Evolutionary conservation across 2,329 filamentous ascomycete genomes (phyloP).

Genomic region (Mariannaea elegans): DNA sequence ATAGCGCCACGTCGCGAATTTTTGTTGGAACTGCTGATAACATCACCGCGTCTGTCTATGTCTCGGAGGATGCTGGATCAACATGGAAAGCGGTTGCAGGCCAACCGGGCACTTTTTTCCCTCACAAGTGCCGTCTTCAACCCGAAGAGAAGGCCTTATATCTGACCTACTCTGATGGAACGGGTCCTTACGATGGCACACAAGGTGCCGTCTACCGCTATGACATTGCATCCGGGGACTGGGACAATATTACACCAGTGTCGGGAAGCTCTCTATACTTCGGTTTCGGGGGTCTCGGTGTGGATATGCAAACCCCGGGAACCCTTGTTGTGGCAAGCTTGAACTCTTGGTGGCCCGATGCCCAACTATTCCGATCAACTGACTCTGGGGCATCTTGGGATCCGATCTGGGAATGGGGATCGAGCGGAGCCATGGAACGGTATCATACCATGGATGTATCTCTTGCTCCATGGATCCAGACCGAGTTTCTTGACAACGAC

Average conservation of each 20-base stretch:
- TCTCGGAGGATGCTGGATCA: slow-evolving; percentile 61
- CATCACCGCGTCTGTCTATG: slow-evolving; percentile 60
- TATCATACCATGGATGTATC: slow-evolving; percentile 57
- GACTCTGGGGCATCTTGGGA: slow-evolving; percentile 65
- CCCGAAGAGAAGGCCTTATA: slow-evolving; percentile 63
- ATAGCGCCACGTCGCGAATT: slow-evolving; percentile 62
- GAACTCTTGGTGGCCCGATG: slow-evolving; percentile 69
- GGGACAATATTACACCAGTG: slow-evolving; percentile 65
- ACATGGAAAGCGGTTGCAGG: slow-evolving; percentile 61
- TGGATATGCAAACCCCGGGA: slow-evolving; percentile 63
- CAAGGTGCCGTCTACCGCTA: slow-evolving; percentile 64
- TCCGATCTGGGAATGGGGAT: slow-evolving; percentile 62
- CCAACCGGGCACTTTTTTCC: slow-evolving; percentile 61
- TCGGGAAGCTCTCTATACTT: slow-evolving; percentile 51
- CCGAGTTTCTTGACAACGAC: slow-evolving; percentile 56
- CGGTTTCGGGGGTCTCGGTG: slow-evolving; percentile 64
- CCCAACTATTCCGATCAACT: slow-evolving; percentile 62
- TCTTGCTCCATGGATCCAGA: slow-evolving; percentile 63
- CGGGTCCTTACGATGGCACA: slow-evolving; percentile 66
- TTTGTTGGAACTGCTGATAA: slow-evolving; percentile 66
- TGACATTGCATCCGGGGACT: slow-evolving; percentile 56
- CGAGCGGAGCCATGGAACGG: slow-evolving; percentile 54
- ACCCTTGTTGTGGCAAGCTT: slow-evolving; percentile 65
- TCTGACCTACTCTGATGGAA: slow-evolving; percentile 62
- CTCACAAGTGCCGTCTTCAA: slow-evolving; percentile 62